Evolutionary conservation across 176 grass and related monocot genomes (phyloP).

Genomic region (Oryza rufipogon): DNA sequence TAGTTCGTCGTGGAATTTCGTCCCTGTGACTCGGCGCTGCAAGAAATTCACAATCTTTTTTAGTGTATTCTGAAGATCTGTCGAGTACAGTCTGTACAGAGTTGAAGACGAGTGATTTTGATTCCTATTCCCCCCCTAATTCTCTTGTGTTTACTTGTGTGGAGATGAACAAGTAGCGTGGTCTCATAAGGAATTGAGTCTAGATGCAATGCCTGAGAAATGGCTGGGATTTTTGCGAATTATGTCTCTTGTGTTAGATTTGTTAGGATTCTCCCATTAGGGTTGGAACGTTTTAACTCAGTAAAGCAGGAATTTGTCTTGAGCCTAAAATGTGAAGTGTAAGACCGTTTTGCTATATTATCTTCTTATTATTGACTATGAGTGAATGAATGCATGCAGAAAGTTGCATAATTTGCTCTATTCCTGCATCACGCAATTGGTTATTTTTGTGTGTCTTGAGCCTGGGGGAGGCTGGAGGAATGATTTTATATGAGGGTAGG

Average conservation of each 20-base stretch:
- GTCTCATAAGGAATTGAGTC: background rate
- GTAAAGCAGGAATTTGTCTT: background rate
- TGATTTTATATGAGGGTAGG: background rate
- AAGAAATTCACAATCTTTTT: background rate
- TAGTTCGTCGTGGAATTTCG: background rate
- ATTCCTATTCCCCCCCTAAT: background rate
- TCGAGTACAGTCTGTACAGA: background rate
- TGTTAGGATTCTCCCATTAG: constrained; percentile 9
- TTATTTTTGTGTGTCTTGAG: background rate
- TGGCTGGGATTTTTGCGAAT: background rate
- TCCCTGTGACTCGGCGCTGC: background rate
- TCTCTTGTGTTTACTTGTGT: background rate
- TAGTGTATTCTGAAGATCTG: constrained; percentile 36
- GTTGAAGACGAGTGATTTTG: constrained; percentile 11
- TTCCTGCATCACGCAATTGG: background rate
- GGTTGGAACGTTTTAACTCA: background rate
- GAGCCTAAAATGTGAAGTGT: background rate
- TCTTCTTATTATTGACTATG: background rate
- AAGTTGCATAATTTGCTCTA: background rate
- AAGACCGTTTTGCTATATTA: background rate
- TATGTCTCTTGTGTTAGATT: background rate
- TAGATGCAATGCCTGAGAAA: background rate
- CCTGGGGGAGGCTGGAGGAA: background rate
- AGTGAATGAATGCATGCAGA: background rate
- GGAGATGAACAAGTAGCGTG: background rate